Conservation (phyloP, 208 protist genomes). For the Wallacemonas sp. region DNA sequence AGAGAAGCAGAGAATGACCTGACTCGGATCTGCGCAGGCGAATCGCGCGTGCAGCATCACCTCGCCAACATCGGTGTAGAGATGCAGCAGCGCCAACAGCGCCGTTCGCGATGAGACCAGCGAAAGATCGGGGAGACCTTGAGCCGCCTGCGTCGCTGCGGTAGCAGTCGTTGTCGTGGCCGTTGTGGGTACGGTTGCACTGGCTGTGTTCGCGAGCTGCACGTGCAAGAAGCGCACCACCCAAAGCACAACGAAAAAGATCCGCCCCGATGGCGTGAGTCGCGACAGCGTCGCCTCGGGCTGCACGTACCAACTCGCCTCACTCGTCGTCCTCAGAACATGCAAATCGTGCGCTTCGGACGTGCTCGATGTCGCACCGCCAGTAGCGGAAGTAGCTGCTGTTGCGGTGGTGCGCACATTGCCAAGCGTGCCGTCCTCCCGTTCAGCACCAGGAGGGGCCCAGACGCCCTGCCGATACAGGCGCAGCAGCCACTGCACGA, state of each 20-base stretch:
- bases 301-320: conserved; percentile 5
- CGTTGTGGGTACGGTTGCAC: background rate
- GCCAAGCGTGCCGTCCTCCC: background rate
- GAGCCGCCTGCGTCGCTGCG: background rate
- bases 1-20: conserved; percentile 34
- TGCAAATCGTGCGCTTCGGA: conserved; percentile 30
- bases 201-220: background rate
- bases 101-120: conserved; percentile 8
- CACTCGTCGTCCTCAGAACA: conserved; percentile 29
- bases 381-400: background rate
- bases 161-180: background rate
- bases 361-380: no score
- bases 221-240: background rate
- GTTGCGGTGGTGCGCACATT: background rate
- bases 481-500: conserved; percentile 66
- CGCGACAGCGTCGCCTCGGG: conserved; percentile 26
- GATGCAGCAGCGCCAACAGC: conserved; percentile 22
- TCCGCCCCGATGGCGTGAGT: conserved; percentile 29
- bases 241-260: conserved; percentile 55
- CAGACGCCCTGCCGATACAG: conserved; percentile 51
- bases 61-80: conserved; percentile 50
- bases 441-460: conserved; percentile 28
- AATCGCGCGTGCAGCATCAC: conserved; percentile 44
- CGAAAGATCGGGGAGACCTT: conserved; percentile 3
- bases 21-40: conserved; percentile 51